Conservation (phyloP, 2,329 filamentous ascomycete genomes). For the Curvularia hawaiiensis region DNA sequence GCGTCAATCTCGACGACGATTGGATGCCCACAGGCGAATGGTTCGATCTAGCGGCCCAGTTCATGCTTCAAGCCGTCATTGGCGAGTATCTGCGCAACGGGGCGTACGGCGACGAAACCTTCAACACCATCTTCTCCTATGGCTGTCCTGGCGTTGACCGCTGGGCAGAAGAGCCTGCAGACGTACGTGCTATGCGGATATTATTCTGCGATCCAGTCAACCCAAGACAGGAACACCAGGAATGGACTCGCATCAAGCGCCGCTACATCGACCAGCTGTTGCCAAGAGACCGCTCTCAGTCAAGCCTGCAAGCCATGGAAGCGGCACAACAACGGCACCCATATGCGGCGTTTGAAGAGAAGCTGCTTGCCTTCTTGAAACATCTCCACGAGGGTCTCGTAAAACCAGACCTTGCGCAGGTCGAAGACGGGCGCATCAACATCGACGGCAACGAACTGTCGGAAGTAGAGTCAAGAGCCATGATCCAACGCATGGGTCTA, state of each 20-base stretch:
- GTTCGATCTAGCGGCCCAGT: constrained; percentile 53
- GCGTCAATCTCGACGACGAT: constrained; percentile 38
- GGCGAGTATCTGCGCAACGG: constrained; percentile 55
- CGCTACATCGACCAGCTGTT: constrained; percentile 40
- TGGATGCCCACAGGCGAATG: constrained; percentile 48
- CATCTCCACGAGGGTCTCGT: constrained; percentile 51
- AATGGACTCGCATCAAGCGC: constrained; percentile 47
- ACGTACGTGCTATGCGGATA: constrained; percentile 39
- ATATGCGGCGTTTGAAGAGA: constrained; percentile 47
- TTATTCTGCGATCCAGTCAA: constrained; percentile 44
- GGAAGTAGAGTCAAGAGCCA: constrained; percentile 37
- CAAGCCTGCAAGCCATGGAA: constrained; percentile 26
- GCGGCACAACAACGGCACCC: constrained; percentile 41
- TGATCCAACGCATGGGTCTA: constrained; percentile 42
- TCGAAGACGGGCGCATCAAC: constrained; percentile 54
- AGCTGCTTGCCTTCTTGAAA: constrained; percentile 50
- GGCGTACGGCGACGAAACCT: constrained; percentile 40
- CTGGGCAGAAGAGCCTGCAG: constrained; percentile 29
- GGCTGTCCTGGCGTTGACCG: constrained; percentile 41
- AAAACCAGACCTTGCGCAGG: constrained; percentile 57
- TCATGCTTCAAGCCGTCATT: constrained; percentile 57
- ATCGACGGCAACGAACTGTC: constrained; percentile 40
- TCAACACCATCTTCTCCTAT: constrained; percentile 55
- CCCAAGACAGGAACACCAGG: constrained; percentile 33
- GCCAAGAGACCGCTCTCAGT: constrained; percentile 3